These are phyloP conservation scores for Penicillium taxi DNA, from an alignment of 495 filamentous ascomycete species.

Conservation along the genomic window DNA sequence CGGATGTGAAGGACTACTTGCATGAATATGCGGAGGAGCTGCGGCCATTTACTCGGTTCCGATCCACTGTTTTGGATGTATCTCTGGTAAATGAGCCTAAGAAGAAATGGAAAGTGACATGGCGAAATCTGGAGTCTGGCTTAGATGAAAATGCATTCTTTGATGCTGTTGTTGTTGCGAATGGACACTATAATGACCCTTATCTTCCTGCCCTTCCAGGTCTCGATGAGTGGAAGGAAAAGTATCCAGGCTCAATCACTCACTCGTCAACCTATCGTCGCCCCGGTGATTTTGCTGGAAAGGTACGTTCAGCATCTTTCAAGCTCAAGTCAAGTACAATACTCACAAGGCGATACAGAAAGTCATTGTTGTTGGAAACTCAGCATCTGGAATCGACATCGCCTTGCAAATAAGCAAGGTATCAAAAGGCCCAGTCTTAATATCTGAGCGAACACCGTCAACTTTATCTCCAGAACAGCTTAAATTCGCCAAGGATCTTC, in stretches of 20 bases:
- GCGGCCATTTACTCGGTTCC: not conserved
- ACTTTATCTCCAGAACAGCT: slow-evolving; percentile 1
- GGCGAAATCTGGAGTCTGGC: slow-evolving; percentile 2
- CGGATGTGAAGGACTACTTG: slow-evolving; percentile 5
- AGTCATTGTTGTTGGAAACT: slow-evolving; percentile 9
- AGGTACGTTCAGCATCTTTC: slow-evolving; percentile 1
- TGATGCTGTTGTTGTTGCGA: slow-evolving; percentile 8
- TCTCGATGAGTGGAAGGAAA: slow-evolving; percentile 3
- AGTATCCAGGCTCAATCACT: slow-evolving; percentile 4
- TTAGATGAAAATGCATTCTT: not conserved
- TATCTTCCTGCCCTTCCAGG: slow-evolving; percentile 5
- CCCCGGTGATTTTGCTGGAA: slow-evolving; percentile 2
- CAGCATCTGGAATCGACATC: slow-evolving; percentile 9
- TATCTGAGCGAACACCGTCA: slow-evolving; percentile 7
- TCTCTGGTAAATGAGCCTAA: not conserved
- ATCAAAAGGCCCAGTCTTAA: slow-evolving; percentile 6
- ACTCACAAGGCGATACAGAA: not conserved
- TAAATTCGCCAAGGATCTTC: slow-evolving; percentile 1
- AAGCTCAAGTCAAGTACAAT: not conserved
- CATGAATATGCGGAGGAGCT: slow-evolving; percentile 8
- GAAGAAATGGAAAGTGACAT: slow-evolving; percentile 7
- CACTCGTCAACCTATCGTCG: slow-evolving; percentile 7
- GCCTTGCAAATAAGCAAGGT: slow-evolving; percentile 5
- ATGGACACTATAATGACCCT: slow-evolving; percentile 10
- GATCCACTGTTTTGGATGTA: slow-evolving; percentile 3